Evolutionary conservation across 805 yeast genomes (phyloP).

Genomic region (Tetrapisispora iriomotensis): DNA sequence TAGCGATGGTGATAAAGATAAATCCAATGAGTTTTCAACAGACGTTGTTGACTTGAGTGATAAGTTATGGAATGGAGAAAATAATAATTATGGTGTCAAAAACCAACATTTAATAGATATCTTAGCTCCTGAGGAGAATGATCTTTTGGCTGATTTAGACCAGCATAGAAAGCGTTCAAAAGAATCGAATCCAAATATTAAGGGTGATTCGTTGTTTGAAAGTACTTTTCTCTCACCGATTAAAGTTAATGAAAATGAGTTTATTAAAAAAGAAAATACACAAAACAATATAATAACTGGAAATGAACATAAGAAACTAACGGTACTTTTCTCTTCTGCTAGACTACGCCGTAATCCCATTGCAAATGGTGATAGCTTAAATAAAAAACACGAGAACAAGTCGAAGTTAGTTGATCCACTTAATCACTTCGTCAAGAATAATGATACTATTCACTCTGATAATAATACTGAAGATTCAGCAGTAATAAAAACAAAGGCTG

Average conservation of each 20-base stretch:
- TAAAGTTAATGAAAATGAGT: slow-evolving; percentile 5
- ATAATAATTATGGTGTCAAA: not conserved
- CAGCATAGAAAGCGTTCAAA: slow-evolving; percentile 15
- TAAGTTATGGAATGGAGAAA: not conserved
- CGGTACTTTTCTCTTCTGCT: slow-evolving; percentile 39
- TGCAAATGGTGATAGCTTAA: not conserved
- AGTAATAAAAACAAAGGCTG: not conserved
- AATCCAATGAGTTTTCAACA: not conserved
- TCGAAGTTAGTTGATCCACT: too few species aligned
- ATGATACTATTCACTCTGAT: not conserved
- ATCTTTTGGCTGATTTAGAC: slow-evolving; percentile 37
- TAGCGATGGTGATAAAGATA: not conserved
- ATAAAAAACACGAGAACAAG: too few species aligned
- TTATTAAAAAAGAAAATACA: not conserved
- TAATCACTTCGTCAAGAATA: too few species aligned
- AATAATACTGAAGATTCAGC: not conserved
- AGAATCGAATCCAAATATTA: slow-evolving; percentile 15
- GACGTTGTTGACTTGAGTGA: not conserved
- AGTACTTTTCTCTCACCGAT: slow-evolving; percentile 19
- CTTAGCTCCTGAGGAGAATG: slow-evolving; percentile 23
- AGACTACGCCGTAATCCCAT: slow-evolving; percentile 32
- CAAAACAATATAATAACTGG: slow-evolving; percentile 1
- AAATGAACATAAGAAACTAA: slow-evolving; percentile 25
- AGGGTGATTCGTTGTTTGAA: slow-evolving; percentile 29
- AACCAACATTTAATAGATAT: slow-evolving; percentile 5